phyloP scores from a whole-genome alignment of 2,329 filamentous ascomycete species.

The Apiospora marii region DNA sequence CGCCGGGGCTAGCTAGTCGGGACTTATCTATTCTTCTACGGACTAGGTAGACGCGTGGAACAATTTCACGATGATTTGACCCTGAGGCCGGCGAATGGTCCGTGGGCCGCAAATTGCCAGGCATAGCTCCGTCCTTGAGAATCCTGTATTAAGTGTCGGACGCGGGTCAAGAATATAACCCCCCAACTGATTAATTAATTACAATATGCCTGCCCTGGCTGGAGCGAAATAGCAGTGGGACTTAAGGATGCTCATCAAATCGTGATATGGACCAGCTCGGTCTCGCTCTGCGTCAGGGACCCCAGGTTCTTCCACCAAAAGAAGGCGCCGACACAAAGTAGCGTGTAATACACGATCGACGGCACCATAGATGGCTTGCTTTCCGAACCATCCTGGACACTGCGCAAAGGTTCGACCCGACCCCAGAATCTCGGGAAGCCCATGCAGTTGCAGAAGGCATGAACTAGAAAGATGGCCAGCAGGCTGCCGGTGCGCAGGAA shows the following conservation, averaged over 20 bases:
- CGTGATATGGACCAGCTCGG: slow-evolving; percentile 51
- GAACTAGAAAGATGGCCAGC: slow-evolving; percentile 76
- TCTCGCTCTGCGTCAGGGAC: slow-evolving; percentile 71
- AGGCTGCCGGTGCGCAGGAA: slow-evolving; percentile 87
- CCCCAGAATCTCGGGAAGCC: slow-evolving; percentile 90
- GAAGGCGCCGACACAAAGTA: slow-evolving; percentile 76
- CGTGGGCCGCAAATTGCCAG: slow-evolving; percentile 1
- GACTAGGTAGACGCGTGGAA: not conserved
- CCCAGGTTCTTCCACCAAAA: slow-evolving; percentile 78
- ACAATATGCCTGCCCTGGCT: slow-evolving; percentile 1
- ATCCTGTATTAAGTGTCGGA: not conserved
- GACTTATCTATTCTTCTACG: not conserved
- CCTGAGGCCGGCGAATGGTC: not conserved
- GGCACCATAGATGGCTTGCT: slow-evolving; percentile 58
- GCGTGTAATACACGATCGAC: slow-evolving; percentile 80
- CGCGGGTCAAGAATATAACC: not conserved
- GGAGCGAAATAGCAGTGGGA: not conserved
- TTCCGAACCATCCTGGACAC: slow-evolving; percentile 34
- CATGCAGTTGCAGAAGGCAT: slow-evolving; percentile 92
- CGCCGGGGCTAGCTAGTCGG: slow-evolving; percentile 8
- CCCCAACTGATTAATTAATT: not conserved
- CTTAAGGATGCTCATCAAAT: not conserved
- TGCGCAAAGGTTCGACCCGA: slow-evolving; percentile 63
- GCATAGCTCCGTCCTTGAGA: not conserved
- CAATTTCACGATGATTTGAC: not conserved